A percentile compares a stretch with the other conserved stretches of the same genome.
phyloP scores from a whole-genome alignment of 1,284 basidiomycete genomes.

The Pisolithus thermaeus region DNA sequence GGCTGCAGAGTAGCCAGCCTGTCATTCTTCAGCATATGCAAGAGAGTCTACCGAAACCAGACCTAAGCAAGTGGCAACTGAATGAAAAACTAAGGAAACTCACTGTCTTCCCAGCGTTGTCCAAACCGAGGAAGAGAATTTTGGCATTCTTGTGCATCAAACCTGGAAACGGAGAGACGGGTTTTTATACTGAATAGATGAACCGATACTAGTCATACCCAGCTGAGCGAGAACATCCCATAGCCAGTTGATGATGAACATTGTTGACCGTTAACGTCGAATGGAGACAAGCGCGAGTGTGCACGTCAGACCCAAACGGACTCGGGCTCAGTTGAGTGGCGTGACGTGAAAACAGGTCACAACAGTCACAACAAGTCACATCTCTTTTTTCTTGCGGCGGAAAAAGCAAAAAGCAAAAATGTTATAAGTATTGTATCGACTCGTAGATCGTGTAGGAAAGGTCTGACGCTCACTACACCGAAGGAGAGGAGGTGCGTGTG shows the following conservation, averaged over 20 bases:
- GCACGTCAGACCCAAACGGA: slow-evolving; percentile 12
- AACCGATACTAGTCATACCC: slow-evolving; percentile 50
- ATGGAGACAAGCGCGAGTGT: slow-evolving; percentile 12
- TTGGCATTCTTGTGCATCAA: slow-evolving; percentile 99
- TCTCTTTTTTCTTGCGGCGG: neutral
- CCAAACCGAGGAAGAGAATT: slow-evolving; percentile 98
- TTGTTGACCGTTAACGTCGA: slow-evolving; percentile 33
- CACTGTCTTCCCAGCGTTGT: slow-evolving; percentile 99
- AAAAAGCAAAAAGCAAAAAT: neutral
- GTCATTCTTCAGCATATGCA: slow-evolving; percentile 99
- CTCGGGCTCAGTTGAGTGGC: neutral
- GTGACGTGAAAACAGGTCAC: slow-evolving; percentile 16
- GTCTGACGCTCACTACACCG: slow-evolving; percentile 72
- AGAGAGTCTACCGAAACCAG: slow-evolving; percentile 69
- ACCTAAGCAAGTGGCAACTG: slow-evolving; percentile 6
- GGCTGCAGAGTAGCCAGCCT: slow-evolving; percentile 96
- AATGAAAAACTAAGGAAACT: slow-evolving; percentile 21
- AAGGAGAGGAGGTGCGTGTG: slow-evolving; percentile 40
- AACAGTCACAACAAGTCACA: slow-evolving; percentile 5
- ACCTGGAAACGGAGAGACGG: slow-evolving; percentile 43
- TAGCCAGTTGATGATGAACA: slow-evolving; percentile 93
- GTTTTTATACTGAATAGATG: neutral
- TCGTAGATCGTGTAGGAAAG: slow-evolving; percentile 46
- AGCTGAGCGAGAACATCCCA: slow-evolving; percentile 90
- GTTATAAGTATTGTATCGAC: neutral